Base-by-base conservation (phyloP, 2,329 filamentous ascomycete genomes). In the Trichoderma citrinoviride region DNA sequence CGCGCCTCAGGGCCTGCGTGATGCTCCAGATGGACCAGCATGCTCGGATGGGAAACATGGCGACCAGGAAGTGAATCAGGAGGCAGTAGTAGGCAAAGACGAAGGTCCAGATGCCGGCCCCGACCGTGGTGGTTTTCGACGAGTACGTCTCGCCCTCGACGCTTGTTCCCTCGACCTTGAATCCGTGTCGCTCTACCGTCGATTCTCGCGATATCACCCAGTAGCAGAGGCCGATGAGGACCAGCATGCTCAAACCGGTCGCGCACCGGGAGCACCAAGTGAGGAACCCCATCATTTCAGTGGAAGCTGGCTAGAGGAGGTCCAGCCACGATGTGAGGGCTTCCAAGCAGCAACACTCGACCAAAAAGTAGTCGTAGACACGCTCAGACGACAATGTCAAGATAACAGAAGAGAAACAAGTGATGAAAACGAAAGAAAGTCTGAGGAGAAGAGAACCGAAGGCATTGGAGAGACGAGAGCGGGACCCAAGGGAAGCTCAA, bases 71-170 rank as follows among this genome's bases (percentile, higher is more conserved):
- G 73, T 91, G 89, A 64, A 90, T 83, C 40, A 89, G 73, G 19
- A 90, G 78, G 60, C 84, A 86, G 75, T 90, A 91, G 71, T 85
- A 87, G 56, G 87, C 82, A 71, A 88, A 89, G 33, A 85, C 37
- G 55, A 80, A 73, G 15, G 83, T 84, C 79, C 78, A 85, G 54
- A 80, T 71, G 37, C 83, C 82, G 44, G 77, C 81, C 29, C 82
- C 81, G 5, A 17, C 2, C 43, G 76, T 70, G 1, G 69, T 68
- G 3, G 73, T 68, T 3, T 72, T 68, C 15, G 75, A 72, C 12
- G 75, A 72, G 50, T 76, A 72, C 68, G 74, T 68, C 14, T 68
- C 67, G 27, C 62, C 67, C 67, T 75, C 72, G 67, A 68, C 77
- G 68, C 78, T 75, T 60, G 77, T 74, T 60, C 79, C 77, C 67